Evolutionary conservation across 352 stramenopile genomes (phyloP).

Genomic region (Phytopythium aichiense): DNA sequence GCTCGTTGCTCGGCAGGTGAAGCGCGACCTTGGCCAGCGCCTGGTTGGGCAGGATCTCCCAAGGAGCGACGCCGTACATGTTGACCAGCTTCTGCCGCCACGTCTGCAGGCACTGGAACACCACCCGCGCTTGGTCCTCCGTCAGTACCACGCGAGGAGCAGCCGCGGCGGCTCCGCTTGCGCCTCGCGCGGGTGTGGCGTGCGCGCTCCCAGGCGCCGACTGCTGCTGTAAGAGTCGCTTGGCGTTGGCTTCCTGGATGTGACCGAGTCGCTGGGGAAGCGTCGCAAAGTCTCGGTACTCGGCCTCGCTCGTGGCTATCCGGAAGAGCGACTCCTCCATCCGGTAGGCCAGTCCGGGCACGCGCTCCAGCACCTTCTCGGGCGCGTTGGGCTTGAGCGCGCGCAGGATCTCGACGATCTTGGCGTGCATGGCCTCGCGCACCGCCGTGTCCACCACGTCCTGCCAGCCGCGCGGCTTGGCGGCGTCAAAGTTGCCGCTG

Average conservation of each 20-base stretch:
- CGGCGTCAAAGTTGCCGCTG: conserved; percentile 10
- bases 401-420: conserved; percentile 91
- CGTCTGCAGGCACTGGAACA: conserved; percentile 72
- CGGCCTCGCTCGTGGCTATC: conserved; percentile 62
- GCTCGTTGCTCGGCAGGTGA: conserved; percentile 42
- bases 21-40: conserved; percentile 70
- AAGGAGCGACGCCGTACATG: conserved; percentile 60
- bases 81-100: conserved; percentile 80
- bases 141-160: conserved; percentile 28
- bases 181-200: conserved; percentile 5
- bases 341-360: conserved; percentile 94
- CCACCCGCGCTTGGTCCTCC: conserved; percentile 51
- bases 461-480: conserved; percentile 26
- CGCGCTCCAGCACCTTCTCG: conserved; percentile 92
- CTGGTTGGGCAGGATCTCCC: conserved; percentile 71
- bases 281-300: conserved; percentile 91
- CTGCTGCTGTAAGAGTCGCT: conserved; percentile 57
- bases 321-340: conserved; percentile 95
- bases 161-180: conserved; percentile 1
- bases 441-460: conserved; percentile 20
- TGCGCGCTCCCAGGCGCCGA: not conserved
- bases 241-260: conserved; percentile 67
- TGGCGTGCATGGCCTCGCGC: conserved; percentile 41
- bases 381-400: conserved; percentile 94
- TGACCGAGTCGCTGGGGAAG: conserved; percentile 92